Percentiles rank a stretch among this genome's conserved stretches.
Conservation (phyloP, 1,284 basidiomycete genomes). For the Cystobasidium pallidum region DNA sequence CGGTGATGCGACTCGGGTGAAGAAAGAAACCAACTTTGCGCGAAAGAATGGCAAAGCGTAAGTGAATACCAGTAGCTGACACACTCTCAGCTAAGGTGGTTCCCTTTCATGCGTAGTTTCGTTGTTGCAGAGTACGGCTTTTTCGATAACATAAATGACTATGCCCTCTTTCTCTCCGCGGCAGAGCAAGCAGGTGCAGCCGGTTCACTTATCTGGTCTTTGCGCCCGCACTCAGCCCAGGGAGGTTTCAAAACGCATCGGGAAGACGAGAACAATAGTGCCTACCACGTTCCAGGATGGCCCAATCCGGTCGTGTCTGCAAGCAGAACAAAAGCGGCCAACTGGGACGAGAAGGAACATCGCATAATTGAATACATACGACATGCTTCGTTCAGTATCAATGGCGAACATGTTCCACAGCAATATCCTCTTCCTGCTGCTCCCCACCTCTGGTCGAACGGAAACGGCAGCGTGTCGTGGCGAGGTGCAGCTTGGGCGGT, state of each 20-base stretch:
- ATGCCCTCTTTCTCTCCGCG: conserved; percentile 47
- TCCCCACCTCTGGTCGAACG: conserved; percentile 33
- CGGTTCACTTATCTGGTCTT: conserved; percentile 53
- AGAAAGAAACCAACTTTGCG: conserved; percentile 50
- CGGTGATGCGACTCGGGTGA: conserved; percentile 51
- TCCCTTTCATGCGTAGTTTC: conserved; percentile 47
- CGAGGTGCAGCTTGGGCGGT: conserved; percentile 43
- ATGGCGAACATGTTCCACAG: conserved; percentile 26
- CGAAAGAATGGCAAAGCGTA: conserved; percentile 50
- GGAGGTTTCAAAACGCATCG: conserved; percentile 53
- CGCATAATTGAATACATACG: conserved; percentile 28
- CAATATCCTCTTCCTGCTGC: conserved; percentile 11
- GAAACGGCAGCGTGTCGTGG: conserved; percentile 24
- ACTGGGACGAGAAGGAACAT: conserved; percentile 43
- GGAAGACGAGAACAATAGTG: conserved; percentile 39
- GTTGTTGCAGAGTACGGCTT: conserved; percentile 55
- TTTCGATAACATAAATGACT: conserved; percentile 48
- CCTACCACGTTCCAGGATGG: conserved; percentile 45
- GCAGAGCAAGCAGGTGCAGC: conserved; percentile 48
- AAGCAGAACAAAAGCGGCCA: conserved; percentile 13
- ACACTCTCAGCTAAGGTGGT: too few species aligned
- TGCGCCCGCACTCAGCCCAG: conserved; percentile 52
- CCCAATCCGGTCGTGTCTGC: conserved; percentile 17
- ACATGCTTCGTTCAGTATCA: conserved; percentile 39
- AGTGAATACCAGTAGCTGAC: too few species aligned